A percentile compares a stretch with the other conserved stretches of the same genome.
phyloP scores from a whole-genome alignment of 148 eudicot species.

The Nyssa sinensis region DNA sequence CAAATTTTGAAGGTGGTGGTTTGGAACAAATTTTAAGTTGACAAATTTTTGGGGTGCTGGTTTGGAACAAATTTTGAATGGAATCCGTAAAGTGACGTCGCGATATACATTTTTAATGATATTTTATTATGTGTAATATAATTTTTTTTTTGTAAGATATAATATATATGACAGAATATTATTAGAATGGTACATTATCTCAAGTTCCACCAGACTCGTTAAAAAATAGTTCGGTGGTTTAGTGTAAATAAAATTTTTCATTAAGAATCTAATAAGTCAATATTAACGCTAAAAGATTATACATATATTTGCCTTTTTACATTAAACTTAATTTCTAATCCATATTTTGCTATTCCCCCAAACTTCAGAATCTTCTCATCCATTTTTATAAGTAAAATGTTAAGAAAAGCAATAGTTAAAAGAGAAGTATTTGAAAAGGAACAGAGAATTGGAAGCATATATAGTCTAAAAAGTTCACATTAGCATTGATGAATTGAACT shows the following conservation, averaged over 20 bases:
- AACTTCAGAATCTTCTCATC: constrained; percentile 11
- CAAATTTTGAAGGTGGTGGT: too few relatives aligned
- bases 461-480: constrained; percentile 15
- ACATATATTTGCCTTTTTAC: background rate
- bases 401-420: background rate
- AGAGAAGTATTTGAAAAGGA: background rate
- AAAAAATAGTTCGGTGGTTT: too few relatives aligned
- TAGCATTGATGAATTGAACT: constrained; percentile 3
- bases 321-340: background rate
- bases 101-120: too few relatives aligned
- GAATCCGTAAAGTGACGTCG: too few relatives aligned
- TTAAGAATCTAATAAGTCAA: constrained; percentile 11
- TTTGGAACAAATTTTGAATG: background rate
- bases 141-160: too few relatives aligned
- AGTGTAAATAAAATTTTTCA: constrained; percentile 1
- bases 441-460: background rate
- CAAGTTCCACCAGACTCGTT: too few relatives aligned
- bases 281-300: background rate
- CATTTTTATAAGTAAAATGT: background rate
- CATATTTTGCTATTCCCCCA: constrained; percentile 11
- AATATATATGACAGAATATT: too few relatives aligned
- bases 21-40: too few relatives aligned
- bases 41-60: too few relatives aligned
- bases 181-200: too few relatives aligned
- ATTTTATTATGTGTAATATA: too few relatives aligned